Conservation (phyloP, 1,284 basidiomycete genomes). For the Irpex lacteus region DNA sequence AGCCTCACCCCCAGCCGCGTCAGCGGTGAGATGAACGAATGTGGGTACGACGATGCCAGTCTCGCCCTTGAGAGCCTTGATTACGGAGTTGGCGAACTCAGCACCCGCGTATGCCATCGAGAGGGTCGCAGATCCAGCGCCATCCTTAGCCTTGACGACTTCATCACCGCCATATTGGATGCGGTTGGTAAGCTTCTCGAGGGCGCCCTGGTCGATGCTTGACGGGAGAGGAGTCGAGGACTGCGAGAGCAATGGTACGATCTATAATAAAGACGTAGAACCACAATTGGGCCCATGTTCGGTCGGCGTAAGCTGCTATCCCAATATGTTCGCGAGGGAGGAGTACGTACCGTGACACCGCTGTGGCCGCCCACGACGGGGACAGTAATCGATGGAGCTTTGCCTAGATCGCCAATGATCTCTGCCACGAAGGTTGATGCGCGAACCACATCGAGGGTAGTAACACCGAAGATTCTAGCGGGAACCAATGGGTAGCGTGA, state of each 20-base stretch:
- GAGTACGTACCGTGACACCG: slow-evolving; percentile 73
- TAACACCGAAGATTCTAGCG: slow-evolving; percentile 92
- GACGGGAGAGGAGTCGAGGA: slow-evolving; percentile 71
- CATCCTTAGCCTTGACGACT: slow-evolving; percentile 81
- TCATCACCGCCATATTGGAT: slow-evolving; percentile 82
- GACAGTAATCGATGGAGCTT: slow-evolving; percentile 73
- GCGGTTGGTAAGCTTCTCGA: slow-evolving; percentile 58
- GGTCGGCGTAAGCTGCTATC: neutral
- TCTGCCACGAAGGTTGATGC: slow-evolving; percentile 94
- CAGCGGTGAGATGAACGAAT: slow-evolving; percentile 82
- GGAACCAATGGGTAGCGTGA: neutral
- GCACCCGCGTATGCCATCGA: slow-evolving; percentile 79
- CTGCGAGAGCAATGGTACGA: slow-evolving; percentile 95
- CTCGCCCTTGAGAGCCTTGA: slow-evolving; percentile 88
- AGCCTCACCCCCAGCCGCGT: slow-evolving; percentile 65
- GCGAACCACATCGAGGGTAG: slow-evolving; percentile 97
- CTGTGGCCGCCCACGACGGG: slow-evolving; percentile 97
- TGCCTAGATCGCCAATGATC: slow-evolving; percentile 59
- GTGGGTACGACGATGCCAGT: slow-evolving; percentile 83
- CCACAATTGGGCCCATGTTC: neutral
- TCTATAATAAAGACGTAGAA: slow-evolving; percentile 41
- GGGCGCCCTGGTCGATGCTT: slow-evolving; percentile 46
- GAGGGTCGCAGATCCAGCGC: slow-evolving; percentile 73
- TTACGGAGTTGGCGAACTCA: slow-evolving; percentile 77
- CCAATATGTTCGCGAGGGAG: neutral